A percentile compares a stretch with the other conserved stretches of the same genome.
These are phyloP conservation scores for Penicillium argentinense DNA, from an alignment of 495 filamentous ascomycete species.

Conservation along the genomic window DNA sequence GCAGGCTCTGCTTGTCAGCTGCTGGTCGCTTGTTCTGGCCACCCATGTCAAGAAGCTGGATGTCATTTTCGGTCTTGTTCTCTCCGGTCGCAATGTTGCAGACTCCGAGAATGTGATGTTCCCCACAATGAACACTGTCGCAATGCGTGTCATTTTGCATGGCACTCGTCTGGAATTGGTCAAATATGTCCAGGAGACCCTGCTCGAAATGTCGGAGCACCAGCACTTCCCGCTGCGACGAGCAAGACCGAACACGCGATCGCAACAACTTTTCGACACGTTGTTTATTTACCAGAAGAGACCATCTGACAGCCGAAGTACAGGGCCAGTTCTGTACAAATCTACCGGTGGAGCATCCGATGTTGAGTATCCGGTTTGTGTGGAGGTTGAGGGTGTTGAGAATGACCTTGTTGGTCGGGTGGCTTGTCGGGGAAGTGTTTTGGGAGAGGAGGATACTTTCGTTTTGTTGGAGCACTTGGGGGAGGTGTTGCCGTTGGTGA, in stretches of 20 bases:
- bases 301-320: conserved; percentile 1
- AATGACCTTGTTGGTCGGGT: conserved; percentile 60
- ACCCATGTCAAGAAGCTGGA: conserved; percentile 63
- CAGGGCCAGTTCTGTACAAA: conserved; percentile 39
- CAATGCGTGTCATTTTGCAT: conserved; percentile 46
- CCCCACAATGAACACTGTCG: conserved; percentile 89
- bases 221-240: conserved; percentile 46
- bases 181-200: conserved; percentile 55
- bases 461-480: conserved; percentile 56
- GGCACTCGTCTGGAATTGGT: conserved; percentile 42
- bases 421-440: conserved; percentile 61
- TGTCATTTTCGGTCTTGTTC: conserved; percentile 71
- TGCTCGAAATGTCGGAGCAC: conserved; percentile 61
- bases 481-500: conserved; percentile 50
- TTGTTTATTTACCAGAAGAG: conserved; percentile 80
- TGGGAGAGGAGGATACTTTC: conserved; percentile 41
- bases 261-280: conserved; percentile 65
- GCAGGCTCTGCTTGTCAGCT: conserved; percentile 71
- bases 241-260: conserved; percentile 22
- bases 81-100: conserved; percentile 66
- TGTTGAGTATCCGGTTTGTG: conserved; percentile 76
- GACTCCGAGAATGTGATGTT: conserved; percentile 71
- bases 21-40: conserved; percentile 63
- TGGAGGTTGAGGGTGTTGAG: conserved; percentile 68
- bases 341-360: conserved; percentile 59